Evolutionary conservation across 2,329 filamentous ascomycete species (phyloP).

Genomic region (Pyricularia grisea): DNA sequence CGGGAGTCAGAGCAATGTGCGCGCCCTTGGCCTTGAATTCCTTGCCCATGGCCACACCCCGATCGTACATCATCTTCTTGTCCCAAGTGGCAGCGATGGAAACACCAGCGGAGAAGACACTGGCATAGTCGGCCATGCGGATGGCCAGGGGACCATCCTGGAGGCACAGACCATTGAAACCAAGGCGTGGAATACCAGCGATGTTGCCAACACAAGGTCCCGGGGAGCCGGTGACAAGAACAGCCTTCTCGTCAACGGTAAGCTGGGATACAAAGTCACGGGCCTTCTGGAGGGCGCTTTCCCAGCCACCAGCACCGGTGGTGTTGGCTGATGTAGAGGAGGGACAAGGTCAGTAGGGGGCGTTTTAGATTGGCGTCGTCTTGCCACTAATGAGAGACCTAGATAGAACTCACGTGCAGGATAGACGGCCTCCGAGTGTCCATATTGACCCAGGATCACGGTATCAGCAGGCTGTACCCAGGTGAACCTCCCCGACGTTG

Average conservation of each 20-base stretch:
- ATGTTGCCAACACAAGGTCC: constrained; percentile 13
- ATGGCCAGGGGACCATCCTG: constrained; percentile 63
- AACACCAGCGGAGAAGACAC: constrained; percentile 61
- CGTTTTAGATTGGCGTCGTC: too few relatives aligned
- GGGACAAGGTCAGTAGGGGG: neutral
- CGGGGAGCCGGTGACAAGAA: constrained; percentile 4
- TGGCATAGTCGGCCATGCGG: constrained; percentile 55
- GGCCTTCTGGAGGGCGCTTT: constrained; percentile 25
- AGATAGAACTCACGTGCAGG: constrained; percentile 25
- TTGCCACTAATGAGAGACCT: neutral
- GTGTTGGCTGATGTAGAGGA: constrained; percentile 19
- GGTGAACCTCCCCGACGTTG: constrained; percentile 17
- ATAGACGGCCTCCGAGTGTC: constrained; percentile 24
- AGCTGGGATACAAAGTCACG: constrained; percentile 50
- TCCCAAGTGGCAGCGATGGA: constrained; percentile 65
- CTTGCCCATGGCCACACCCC: constrained; percentile 36
- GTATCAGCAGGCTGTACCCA: constrained; percentile 31
- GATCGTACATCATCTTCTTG: constrained; percentile 45
- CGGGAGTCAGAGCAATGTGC: constrained; percentile 55
- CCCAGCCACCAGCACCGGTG: constrained; percentile 25
- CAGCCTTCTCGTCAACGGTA: constrained; percentile 52
- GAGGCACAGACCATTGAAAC: constrained; percentile 52
- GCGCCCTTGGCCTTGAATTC: constrained; percentile 71
- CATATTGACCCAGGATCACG: constrained; percentile 19
- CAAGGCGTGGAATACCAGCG: constrained; percentile 43